Base-by-base conservation (phyloP, 306 rosid genomes). In the Elaeagnus macrophylla region DNA sequence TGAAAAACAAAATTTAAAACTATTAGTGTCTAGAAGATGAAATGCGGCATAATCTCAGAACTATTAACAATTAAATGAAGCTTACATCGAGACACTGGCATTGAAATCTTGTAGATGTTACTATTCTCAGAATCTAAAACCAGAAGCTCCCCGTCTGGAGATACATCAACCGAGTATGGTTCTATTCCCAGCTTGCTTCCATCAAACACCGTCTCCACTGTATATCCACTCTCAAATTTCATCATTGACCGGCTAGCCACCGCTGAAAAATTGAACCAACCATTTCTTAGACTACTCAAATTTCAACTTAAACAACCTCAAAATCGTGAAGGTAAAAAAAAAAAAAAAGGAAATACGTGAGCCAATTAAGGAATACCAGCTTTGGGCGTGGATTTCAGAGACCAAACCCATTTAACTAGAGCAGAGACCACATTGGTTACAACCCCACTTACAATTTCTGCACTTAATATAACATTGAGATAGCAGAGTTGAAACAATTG, bases 141-240 rank as follows among this genome's bases (percentile, higher is more conserved):
- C 66, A 93, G 65, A 73, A 78, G 81, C 57, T 87, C 96, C 60
- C 96, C 96, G 66, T 63, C 65, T 56, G 93, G 68, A 32, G 95
- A 71, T 10, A 84, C 64, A 63, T 77, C 76, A 51, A 87, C 75
- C 11, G 99, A 71, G 81, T 82, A 58, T 55, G 99, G 99, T 64
- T 93, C 99, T 66, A 93, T 87, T 68, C 99, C 95, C 57, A 80
- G 73, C 77, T 87, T 84, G 64, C 84, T 82, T 62, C 99, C 99
- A 69, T 93, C 99, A 2, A 87, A 84, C 66, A 93, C 82, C 42
- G 96, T 93, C 73, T 87, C 99, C 67, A 91, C 96, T 0, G 70
- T 75, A 72, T 78, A 93, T 53, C 83, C 99, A 63, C 88, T 76
- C 74, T 93, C 99, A 41, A 93, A 93, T 79, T 87, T 93, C 85